These are phyloP conservation scores for Picochlorum costavermella DNA, from an alignment of 139 green algal species.

Conservation along the genomic window DNA sequence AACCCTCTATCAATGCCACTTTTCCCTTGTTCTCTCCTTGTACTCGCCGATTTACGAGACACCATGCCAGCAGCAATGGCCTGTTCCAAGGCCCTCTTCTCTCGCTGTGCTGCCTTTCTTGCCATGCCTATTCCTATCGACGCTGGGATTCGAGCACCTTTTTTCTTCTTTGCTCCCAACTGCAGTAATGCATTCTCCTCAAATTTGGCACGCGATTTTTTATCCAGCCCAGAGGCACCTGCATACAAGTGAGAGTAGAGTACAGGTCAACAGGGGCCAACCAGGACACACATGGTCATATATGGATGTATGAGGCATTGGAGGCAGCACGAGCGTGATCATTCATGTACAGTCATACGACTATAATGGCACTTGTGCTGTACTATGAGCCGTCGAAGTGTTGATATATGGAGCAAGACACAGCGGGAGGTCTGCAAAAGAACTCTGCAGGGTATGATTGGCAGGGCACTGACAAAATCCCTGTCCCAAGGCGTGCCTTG, in stretches of 20 bases:
- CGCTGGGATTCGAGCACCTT: constrained; percentile 27
- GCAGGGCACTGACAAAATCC: not conserved
- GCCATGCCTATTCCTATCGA: constrained; percentile 47
- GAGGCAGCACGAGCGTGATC: constrained; percentile 19
- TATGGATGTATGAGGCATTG: constrained; percentile 23
- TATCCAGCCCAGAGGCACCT: constrained; percentile 49
- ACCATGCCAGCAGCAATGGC: constrained; percentile 56
- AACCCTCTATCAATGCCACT: constrained; percentile 39
- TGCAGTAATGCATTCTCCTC: constrained; percentile 38
- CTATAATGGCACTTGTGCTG: constrained; percentile 6
- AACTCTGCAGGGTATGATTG: constrained; percentile 6
- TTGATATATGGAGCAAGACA: not conserved
- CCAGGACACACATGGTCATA: not conserved
- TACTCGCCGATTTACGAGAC: constrained; percentile 40
- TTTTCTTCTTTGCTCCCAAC: constrained; percentile 43
- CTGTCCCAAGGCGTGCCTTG: not conserved
- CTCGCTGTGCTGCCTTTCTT: constrained; percentile 29
- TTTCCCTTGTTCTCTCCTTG: constrained; percentile 40
- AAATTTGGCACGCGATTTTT: constrained; percentile 43
- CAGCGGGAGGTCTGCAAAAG: constrained; percentile 5
- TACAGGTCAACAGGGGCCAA: not conserved
- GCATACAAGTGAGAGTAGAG: not conserved
- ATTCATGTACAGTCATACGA: not conserved
- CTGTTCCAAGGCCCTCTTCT: constrained; percentile 45
- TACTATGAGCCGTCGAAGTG: constrained; percentile 33